These are phyloP conservation scores for Hanseniaspora clermontiae DNA, from an alignment of 805 yeast species.

Conservation along the genomic window DNA sequence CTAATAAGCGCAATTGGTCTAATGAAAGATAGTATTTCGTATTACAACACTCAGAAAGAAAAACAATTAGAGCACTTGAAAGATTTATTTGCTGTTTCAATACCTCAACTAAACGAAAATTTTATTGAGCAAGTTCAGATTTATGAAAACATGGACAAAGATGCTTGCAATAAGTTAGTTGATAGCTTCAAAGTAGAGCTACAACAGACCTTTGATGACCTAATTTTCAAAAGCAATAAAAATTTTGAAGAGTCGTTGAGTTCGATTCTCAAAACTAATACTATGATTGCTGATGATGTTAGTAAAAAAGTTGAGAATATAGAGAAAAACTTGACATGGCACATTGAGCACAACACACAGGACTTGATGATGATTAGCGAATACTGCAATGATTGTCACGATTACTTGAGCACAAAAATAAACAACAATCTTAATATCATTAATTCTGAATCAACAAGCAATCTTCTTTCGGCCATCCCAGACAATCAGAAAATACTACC, in stretches of 20 bases:
- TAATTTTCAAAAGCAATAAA: constrained; percentile 1
- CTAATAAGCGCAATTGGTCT: constrained; percentile 18
- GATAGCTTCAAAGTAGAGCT: neutral
- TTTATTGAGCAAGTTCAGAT: neutral
- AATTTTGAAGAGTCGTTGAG: constrained; percentile 1
- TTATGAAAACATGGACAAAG: neutral
- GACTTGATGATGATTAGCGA: constrained; percentile 25
- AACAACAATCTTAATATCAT: constrained; percentile 18
- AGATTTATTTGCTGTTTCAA: neutral
- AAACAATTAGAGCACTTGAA: constrained; percentile 5
- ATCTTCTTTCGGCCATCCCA: neutral
- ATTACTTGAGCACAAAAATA: constrained; percentile 23
- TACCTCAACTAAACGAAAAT: constrained; percentile 7
- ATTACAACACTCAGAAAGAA: constrained; percentile 19
- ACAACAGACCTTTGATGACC: constrained; percentile 2
- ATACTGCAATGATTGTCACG: constrained; percentile 24
- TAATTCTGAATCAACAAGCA: constrained; percentile 19
- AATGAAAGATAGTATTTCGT: constrained; percentile 19
- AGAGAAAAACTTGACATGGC: constrained; percentile 16
- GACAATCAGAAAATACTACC: constrained; percentile 17
- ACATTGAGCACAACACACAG: constrained; percentile 20
- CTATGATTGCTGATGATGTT: constrained; percentile 8
- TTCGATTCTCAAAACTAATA: neutral
- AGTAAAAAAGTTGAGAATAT: constrained; percentile 18
- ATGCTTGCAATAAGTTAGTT: neutral